A percentile compares a stretch with the other conserved stretches of the same genome.
These are phyloP conservation scores for Leccinum broughii DNA, from an alignment of 768 basidiomycete species.

Conservation along the genomic window DNA sequence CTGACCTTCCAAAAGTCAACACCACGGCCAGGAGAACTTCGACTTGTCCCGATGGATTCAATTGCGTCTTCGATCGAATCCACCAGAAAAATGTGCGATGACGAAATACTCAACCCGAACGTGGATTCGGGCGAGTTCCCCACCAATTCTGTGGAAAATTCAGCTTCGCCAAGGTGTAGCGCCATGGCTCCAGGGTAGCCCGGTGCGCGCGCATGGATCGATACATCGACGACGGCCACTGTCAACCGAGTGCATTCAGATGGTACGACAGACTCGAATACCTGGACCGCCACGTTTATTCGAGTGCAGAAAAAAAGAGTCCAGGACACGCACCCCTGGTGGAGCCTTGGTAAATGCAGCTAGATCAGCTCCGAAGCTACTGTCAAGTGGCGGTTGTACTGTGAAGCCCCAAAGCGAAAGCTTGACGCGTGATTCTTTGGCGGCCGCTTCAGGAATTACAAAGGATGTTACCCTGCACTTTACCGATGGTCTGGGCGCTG, in stretches of 20 bases:
- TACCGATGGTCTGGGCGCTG: slow-evolving; percentile 49
- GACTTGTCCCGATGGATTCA: slow-evolving; percentile 19
- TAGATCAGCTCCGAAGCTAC: slow-evolving; percentile 64
- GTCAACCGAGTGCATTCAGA: slow-evolving; percentile 77
- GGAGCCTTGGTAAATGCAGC: slow-evolving; percentile 73
- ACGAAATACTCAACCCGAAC: slow-evolving; percentile 49
- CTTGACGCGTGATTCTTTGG: slow-evolving; percentile 80
- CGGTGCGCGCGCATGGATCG: slow-evolving; percentile 59
- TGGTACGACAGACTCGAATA: slow-evolving; percentile 92
- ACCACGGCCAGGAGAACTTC: slow-evolving; percentile 34
- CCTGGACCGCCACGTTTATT: slow-evolving; percentile 40
- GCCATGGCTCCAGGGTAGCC: slow-evolving; percentile 66
- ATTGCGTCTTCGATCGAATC: slow-evolving; percentile 48
- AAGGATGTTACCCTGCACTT: slow-evolving; percentile 70
- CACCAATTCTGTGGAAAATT: slow-evolving; percentile 72
- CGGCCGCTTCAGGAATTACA: slow-evolving; percentile 53
- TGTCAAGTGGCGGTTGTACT: slow-evolving; percentile 58
- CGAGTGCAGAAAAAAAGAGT: neutral
- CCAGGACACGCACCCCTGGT: slow-evolving; percentile 67
- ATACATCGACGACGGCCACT: slow-evolving; percentile 66
- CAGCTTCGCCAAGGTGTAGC: slow-evolving; percentile 59
- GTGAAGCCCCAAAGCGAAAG: slow-evolving; percentile 65
- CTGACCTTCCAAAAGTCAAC: slow-evolving; percentile 68
- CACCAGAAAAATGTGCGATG: slow-evolving; percentile 52
- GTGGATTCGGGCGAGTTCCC: slow-evolving; percentile 61